A percentile compares a stretch with the other conserved stretches of the same genome.
Evolutionary conservation across 1,284 basidiomycete species (phyloP).

Genomic region (Marasmius fiardii): DNA sequence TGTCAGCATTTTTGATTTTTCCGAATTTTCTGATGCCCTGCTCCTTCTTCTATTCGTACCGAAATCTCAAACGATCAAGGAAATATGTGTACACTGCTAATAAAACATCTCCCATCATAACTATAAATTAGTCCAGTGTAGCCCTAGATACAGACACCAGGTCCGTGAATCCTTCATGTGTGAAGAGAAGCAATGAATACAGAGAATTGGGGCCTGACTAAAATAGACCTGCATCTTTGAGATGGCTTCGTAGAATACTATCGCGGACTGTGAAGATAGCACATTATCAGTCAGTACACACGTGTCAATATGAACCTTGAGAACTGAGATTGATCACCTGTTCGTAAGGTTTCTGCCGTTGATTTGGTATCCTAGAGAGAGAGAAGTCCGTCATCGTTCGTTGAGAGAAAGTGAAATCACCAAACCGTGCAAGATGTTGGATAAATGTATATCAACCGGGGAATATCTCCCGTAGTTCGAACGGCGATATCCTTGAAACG

Average conservation of each 20-base stretch:
- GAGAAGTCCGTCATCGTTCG: not conserved
- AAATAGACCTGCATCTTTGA: constrained; percentile 37
- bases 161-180: not conserved
- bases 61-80: too few species aligned
- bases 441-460: constrained; percentile 51
- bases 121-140: too few species aligned
- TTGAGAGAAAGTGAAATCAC: constrained; percentile 20
- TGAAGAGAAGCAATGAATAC: not conserved
- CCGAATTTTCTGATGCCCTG: too few species aligned
- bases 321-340: constrained; percentile 22
- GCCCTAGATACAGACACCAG: too few species aligned
- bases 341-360: constrained; percentile 35
- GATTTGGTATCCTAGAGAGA: constrained; percentile 35
- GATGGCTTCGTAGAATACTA: constrained; percentile 50
- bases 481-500: constrained; percentile 58
- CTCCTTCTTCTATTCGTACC: too few species aligned
- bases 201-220: not conserved
- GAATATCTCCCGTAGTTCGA: constrained; percentile 40
- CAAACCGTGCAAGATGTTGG: constrained; percentile 59
- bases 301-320: not conserved
- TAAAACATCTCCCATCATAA: too few species aligned
- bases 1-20: too few species aligned
- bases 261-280: constrained; percentile 43
- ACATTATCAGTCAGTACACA: constrained; percentile 10
- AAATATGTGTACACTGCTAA: too few species aligned